phyloP scores from a whole-genome alignment of 345 rosid species.

The Citrus glauca region DNA sequence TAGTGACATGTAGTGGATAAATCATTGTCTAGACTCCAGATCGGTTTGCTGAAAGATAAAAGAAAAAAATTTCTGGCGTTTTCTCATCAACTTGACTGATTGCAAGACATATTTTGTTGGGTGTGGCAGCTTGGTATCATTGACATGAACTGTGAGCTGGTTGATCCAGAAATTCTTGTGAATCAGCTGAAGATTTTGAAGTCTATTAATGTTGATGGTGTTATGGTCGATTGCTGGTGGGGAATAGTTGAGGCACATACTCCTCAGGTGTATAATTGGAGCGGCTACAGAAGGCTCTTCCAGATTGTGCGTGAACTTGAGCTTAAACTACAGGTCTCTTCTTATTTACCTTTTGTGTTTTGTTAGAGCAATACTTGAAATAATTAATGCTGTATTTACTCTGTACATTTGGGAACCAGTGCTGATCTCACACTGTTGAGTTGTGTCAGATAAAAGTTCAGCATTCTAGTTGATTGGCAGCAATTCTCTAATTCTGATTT shows the following conservation, averaged over 20 bases:
- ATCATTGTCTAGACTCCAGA: background rate
- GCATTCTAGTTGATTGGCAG: background rate
- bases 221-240: constrained; percentile 98
- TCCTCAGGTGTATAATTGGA: constrained; percentile 80
- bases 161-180: constrained; percentile 59
- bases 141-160: constrained; percentile 70
- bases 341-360: background rate
- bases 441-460: background rate
- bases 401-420: background rate
- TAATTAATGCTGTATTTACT: background rate
- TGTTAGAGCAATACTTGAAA: background rate
- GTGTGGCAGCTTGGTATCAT: constrained; percentile 61
- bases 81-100: background rate
- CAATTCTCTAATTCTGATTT: background rate
- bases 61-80: background rate
- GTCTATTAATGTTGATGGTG: constrained; percentile 77
- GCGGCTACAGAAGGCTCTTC: constrained; percentile 77
- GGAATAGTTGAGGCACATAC: constrained; percentile 82
- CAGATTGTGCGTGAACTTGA: constrained; percentile 71
- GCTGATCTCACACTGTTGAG: background rate
- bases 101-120: constrained; percentile 3
- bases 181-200: constrained; percentile 62
- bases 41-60: background rate
- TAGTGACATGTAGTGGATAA: background rate
- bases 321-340: constrained; percentile 69